Conservation (phyloP, 148 eudicot genomes). For the Cornus controversa region DNA sequence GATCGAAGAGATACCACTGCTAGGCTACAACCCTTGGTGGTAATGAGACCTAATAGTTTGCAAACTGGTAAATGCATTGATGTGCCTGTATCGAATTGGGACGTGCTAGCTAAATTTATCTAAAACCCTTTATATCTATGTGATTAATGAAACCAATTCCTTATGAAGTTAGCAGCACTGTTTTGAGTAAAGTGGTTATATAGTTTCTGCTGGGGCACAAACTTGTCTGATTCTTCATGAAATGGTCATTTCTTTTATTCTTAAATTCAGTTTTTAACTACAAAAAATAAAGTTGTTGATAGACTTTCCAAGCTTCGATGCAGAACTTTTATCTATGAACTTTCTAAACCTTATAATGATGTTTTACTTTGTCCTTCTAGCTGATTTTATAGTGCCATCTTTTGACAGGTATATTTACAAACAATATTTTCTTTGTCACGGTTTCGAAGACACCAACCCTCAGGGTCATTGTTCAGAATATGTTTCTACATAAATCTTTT, state of each 20-base stretch:
- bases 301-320: background rate
- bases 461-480: background rate
- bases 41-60: too few species aligned
- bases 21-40: too few species aligned
- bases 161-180: too few species aligned
- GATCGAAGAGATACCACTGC: too few species aligned
- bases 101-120: too few species aligned
- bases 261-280: background rate
- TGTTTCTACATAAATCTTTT: too few species aligned
- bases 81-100: background rate
- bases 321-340: background rate
- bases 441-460: conserved; percentile 15
- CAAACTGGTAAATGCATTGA: too few species aligned
- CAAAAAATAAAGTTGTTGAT: background rate
- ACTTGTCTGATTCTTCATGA: background rate
- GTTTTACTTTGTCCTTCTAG: too few species aligned
- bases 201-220: background rate
- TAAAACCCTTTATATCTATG: too few species aligned
- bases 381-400: background rate
- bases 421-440: conserved; percentile 25
- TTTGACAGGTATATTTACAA: conserved; percentile 9
- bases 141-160: too few species aligned
- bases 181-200: too few species aligned
- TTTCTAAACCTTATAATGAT: background rate
- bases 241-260: background rate